A percentile compares a stretch with the other conserved stretches of the same genome.
These are phyloP conservation scores for Sphagnurus paluster DNA, from an alignment of 1,284 basidiomycete genomes.

Conservation along the genomic window DNA sequence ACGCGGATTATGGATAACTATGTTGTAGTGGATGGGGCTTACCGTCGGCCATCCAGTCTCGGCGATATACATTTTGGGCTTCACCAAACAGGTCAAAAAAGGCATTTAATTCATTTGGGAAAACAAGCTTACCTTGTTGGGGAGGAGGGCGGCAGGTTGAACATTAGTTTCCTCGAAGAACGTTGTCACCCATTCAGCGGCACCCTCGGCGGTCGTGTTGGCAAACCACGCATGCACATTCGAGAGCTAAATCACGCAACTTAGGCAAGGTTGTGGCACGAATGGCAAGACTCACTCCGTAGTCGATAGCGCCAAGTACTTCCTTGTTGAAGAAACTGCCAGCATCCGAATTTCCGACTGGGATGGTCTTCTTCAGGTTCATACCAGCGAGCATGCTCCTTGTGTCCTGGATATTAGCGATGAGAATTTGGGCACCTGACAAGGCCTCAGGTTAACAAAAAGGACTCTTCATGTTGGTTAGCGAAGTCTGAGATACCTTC, in stretches of 20 bases:
- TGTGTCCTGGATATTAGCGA: conserved; percentile 68
- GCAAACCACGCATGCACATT: conserved; percentile 91
- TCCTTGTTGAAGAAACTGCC: conserved; percentile 80
- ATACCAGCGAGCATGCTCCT: conserved; percentile 53
- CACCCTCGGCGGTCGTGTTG: conserved; percentile 65
- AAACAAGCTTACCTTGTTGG: conserved; percentile 25
- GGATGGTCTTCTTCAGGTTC: conserved; percentile 55
- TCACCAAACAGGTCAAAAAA: background rate
- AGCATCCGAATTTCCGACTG: conserved; percentile 89
- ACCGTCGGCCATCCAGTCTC: conserved; percentile 92
- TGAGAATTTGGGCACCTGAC: conserved; percentile 53
- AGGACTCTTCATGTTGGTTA: background rate
- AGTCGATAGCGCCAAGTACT: conserved; percentile 75
- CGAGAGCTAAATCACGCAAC: conserved; percentile 50
- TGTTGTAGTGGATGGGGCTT: conserved; percentile 15
- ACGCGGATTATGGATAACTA: no score
- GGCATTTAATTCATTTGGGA: background rate
- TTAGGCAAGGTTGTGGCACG: no score
- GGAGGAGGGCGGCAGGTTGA: conserved; percentile 34
- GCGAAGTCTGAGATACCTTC: conserved; percentile 12
- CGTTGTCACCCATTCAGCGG: conserved; percentile 56
- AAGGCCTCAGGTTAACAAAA: background rate
- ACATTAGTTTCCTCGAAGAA: conserved; percentile 61
- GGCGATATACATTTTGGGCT: conserved; percentile 82
- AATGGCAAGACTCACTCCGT: conserved; percentile 59